Percentiles rank a stretch among this genome's conserved stretches.
Evolutionary conservation across 495 filamentous ascomycete species (phyloP).

Genomic region (Pyronema omphalodes): DNA sequence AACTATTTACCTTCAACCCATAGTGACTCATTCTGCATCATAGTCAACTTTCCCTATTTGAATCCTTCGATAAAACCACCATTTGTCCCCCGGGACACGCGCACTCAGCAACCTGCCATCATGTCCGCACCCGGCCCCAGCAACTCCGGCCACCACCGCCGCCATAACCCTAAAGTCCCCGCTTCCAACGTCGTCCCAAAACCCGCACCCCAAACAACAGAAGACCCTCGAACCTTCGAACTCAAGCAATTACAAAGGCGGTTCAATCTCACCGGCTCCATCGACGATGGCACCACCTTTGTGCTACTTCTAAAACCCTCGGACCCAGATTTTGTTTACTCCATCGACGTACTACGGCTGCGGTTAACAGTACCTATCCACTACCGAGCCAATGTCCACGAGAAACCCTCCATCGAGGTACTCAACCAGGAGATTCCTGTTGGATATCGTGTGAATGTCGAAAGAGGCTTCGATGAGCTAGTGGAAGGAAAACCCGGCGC

Average conservation of each 20-base stretch:
- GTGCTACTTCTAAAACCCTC: conserved; percentile 52
- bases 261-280: background rate
- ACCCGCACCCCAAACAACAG: background rate
- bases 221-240: background rate
- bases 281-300: conserved; percentile 29
- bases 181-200: background rate
- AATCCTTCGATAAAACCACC: no score
- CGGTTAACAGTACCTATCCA: conserved; percentile 44
- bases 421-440: conserved; percentile 62
- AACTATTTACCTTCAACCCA: no score
- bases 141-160: background rate
- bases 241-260: background rate
- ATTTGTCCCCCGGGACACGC: no score
- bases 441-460: conserved; percentile 65
- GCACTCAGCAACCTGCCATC: no score
- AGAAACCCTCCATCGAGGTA: conserved; percentile 39
- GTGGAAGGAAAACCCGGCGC: conserved; percentile 35
- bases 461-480: conserved; percentile 55
- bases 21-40: no score
- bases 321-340: conserved; percentile 78
- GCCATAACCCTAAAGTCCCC: background rate
- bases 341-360: conserved; percentile 53
- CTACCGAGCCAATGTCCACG: conserved; percentile 35
- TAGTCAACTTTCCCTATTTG: no score
- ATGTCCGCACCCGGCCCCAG: no score